phyloP scores from a whole-genome alignment of 164 flowering plant species.

The Pachysandra terminalis region DNA sequence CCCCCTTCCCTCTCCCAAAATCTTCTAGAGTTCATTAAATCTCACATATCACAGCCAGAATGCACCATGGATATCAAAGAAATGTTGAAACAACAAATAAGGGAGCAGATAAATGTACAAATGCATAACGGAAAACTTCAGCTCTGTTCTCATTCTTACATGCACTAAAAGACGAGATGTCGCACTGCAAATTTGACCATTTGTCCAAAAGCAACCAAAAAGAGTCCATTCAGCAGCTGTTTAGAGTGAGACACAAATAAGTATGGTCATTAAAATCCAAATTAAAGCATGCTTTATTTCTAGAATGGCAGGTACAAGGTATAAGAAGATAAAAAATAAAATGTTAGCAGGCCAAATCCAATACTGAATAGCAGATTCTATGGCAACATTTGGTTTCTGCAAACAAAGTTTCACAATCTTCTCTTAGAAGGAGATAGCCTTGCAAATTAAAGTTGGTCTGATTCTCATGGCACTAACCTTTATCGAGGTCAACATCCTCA shows the following conservation, averaged over 20 bases:
- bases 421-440: background rate
- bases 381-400: background rate
- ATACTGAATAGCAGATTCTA: background rate
- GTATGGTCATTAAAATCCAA: slow-evolving; percentile 4
- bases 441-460: slow-evolving; percentile 3
- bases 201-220: slow-evolving; percentile 98
- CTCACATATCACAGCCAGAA: too few relatives aligned
- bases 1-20: too few relatives aligned
- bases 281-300: background rate
- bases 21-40: too few relatives aligned
- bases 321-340: background rate
- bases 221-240: slow-evolving; percentile 95
- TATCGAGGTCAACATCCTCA: slow-evolving; percentile 93
- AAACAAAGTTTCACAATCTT: background rate
- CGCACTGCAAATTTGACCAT: slow-evolving; percentile 99
- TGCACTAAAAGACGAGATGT: slow-evolving; percentile 95
- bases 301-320: background rate
- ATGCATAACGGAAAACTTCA: too few relatives aligned
- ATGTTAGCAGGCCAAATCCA: background rate
- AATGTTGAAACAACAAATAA: too few relatives aligned
- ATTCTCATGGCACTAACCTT: slow-evolving; percentile 47
- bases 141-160: slow-evolving; percentile 38
- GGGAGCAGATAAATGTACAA: too few relatives aligned
- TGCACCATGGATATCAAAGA: too few relatives aligned
- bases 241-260: slow-evolving; percentile 6